These are phyloP conservation scores for Exophiala bonariae DNA, from an alignment of 2,329 filamentous ascomycete genomes.

Conservation along the genomic window DNA sequence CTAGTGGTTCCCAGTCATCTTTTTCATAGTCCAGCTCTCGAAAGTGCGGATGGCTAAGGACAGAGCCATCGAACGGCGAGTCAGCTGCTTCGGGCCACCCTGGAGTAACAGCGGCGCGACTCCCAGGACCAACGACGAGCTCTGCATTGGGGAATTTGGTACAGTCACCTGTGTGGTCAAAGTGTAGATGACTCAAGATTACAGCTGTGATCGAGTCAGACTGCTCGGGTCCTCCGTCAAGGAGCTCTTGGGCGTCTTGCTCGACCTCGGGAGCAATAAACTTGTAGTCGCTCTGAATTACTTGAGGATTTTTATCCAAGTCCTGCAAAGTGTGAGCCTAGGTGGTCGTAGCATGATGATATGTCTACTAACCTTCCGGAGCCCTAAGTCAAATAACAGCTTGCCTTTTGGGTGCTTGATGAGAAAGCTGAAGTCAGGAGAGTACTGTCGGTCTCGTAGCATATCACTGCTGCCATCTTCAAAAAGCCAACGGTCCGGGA, in stretches of 20 bases:
- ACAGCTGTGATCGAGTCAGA: conserved; percentile 7
- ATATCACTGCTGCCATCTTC: background rate
- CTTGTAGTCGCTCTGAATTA: background rate
- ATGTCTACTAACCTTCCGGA: conserved; percentile 27
- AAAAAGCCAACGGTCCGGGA: background rate
- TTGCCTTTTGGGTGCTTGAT: conserved; percentile 42
- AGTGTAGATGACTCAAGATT: conserved; percentile 28
- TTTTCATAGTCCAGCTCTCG: conserved; percentile 33
- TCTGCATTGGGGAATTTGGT: conserved; percentile 48
- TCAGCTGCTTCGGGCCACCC: conserved; percentile 45
- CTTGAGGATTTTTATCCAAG: background rate
- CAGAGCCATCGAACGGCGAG: background rate
- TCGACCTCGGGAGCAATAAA: conserved; percentile 4
- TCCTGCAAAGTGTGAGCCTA: conserved; percentile 2
- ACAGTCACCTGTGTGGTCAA: conserved; percentile 53
- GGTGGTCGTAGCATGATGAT: too few species aligned
- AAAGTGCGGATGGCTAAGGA: conserved; percentile 34
- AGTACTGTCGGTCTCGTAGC: background rate
- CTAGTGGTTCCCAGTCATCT: conserved; percentile 38
- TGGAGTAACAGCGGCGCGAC: conserved; percentile 47
- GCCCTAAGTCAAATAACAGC: conserved; percentile 37
- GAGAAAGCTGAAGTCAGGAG: conserved; percentile 36
- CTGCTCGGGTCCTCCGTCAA: conserved; percentile 9
- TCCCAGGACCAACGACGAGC: conserved; percentile 55
- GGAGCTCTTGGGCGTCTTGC: conserved; percentile 15